Conservation (phyloP, 1,284 basidiomycete species). For the Irpex lacteus region DNA sequence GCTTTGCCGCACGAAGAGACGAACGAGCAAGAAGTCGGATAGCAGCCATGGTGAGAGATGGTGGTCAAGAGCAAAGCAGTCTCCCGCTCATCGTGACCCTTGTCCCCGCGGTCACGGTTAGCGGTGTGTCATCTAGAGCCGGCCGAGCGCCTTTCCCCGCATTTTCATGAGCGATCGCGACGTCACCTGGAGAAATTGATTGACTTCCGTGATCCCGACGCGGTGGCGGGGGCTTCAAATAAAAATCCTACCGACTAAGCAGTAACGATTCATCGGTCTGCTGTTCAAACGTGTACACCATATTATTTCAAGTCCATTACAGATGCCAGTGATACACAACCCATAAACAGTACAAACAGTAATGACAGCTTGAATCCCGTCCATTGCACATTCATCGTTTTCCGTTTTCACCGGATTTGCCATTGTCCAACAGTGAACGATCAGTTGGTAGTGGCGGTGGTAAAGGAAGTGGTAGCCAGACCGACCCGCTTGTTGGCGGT, state of each 20-base stretch:
- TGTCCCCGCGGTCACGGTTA: neutral
- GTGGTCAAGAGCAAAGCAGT: neutral
- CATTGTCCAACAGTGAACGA: neutral
- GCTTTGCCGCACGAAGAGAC: neutral
- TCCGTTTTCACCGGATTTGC: neutral
- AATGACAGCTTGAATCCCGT: no score
- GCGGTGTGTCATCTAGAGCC: neutral
- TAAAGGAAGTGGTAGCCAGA: conserved; percentile 41
- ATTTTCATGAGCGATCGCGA: neutral
- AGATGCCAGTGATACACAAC: no score
- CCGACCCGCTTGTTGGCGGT: conserved; percentile 45
- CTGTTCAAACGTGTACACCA: no score
- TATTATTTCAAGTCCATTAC: no score
- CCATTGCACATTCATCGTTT: neutral
- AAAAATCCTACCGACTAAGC: no score
- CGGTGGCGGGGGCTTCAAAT: neutral
- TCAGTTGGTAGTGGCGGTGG: conserved; percentile 38
- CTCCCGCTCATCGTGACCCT: neutral
- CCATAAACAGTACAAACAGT: no score
- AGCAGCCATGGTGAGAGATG: neutral
- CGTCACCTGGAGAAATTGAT: neutral
- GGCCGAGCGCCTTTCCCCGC: neutral
- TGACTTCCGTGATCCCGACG: neutral
- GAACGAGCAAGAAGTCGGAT: neutral
- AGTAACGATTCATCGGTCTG: no score